Evolutionary conservation across 164 flowering plant genomes (phyloP).

Genomic region (Brasenia schreberi): DNA sequence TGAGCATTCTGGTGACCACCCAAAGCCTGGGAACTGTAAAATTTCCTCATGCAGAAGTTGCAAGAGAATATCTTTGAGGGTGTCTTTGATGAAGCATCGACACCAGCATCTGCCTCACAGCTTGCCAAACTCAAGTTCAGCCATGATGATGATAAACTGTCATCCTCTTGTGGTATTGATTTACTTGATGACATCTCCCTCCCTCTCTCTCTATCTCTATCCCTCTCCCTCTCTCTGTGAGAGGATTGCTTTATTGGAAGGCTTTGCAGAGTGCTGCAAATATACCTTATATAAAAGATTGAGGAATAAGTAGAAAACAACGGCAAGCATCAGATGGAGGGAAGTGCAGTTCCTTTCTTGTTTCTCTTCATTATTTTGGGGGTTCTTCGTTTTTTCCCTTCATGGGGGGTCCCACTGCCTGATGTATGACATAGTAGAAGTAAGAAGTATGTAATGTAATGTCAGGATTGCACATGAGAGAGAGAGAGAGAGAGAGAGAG

Average conservation of each 20-base stretch:
- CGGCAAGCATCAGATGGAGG: conserved; percentile 3
- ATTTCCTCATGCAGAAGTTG: conserved; percentile 82
- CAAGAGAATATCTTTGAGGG: conserved; percentile 57
- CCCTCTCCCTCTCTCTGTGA: not conserved
- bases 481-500: not conserved
- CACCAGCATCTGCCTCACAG: conserved; percentile 5
- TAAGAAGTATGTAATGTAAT: not conserved
- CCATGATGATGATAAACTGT: conserved; percentile 34
- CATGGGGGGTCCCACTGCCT: conserved; percentile 16
- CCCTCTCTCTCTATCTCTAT: conserved; percentile 5
- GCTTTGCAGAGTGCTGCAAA: conserved; percentile 3
- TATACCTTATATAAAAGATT: conserved; percentile 6
- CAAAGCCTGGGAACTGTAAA: conserved; percentile 81
- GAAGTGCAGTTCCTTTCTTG: conserved; percentile 3
- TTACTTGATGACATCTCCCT: not conserved
- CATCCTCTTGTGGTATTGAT: conserved; percentile 6
- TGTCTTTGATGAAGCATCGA: not conserved
- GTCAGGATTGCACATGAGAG: not conserved
- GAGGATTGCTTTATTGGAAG: not conserved
- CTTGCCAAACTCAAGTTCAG: conserved; percentile 52
- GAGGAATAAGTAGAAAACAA: conserved; percentile 9
- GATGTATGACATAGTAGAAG: conserved; percentile 26
- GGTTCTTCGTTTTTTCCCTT: conserved; percentile 5
- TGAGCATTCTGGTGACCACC: conserved; percentile 98
- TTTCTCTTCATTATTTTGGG: not conserved